Conservation (phyloP, 305 asterid species). For the Solanum chacoense region DNA sequence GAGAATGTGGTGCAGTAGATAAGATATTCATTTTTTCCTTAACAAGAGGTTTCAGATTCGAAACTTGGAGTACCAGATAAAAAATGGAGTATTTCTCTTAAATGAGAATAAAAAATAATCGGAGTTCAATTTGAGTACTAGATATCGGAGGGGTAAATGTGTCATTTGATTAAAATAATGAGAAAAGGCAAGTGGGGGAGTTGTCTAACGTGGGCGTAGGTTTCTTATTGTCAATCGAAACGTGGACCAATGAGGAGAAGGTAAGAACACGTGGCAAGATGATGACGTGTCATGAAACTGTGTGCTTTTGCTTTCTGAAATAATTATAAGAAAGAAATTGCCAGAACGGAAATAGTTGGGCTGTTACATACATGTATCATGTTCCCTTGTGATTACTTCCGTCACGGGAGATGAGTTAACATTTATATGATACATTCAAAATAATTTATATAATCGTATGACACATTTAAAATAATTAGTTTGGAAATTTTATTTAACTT, state of each 20-base stretch:
- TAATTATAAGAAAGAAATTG: not conserved
- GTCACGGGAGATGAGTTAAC: not conserved
- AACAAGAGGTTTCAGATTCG: too few species aligned
- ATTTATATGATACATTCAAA: too few species aligned
- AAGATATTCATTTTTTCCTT: too few species aligned
- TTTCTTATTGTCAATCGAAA: not conserved
- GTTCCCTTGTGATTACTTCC: not conserved
- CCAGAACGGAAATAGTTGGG: slow-evolving; percentile 6
- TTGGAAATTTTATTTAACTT: too few species aligned
- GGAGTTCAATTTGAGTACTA: too few species aligned
- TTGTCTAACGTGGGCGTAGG: not conserved
- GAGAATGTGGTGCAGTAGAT: not conserved
- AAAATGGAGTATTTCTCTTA: too few species aligned
- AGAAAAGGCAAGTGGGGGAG: not conserved
- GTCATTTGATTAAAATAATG: not conserved
- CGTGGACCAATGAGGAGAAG: slow-evolving; percentile 5
- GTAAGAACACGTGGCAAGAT: not conserved
- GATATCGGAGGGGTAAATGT: not conserved
- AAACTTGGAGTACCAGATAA: too few species aligned
- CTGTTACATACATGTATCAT: not conserved
- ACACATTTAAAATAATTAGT: too few species aligned
- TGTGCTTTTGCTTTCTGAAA: not conserved
- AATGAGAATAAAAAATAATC: too few species aligned
- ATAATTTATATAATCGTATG: not conserved
- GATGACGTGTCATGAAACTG: not conserved